A percentile compares a stretch with the other conserved stretches of the same genome.
phyloP scores from a whole-genome alignment of 78 protist genomes.

The Tieghemostelium lacteum region DNA sequence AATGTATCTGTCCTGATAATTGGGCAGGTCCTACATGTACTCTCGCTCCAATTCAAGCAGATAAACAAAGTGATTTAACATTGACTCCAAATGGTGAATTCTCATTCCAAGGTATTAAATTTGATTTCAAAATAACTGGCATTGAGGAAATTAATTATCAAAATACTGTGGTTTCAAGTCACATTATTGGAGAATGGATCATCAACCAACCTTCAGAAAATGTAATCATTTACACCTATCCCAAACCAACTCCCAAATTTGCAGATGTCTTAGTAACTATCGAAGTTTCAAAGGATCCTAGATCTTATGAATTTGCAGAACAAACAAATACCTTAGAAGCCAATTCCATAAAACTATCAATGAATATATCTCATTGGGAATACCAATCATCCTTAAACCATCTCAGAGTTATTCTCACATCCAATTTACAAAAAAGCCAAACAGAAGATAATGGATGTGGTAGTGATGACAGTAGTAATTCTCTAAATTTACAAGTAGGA shows the following conservation, averaged over 20 bases:
- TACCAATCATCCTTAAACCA: constrained; percentile 22
- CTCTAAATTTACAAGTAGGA: background rate
- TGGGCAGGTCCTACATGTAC: constrained; percentile 16
- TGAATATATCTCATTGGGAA: constrained; percentile 13
- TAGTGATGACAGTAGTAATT: too few species aligned
- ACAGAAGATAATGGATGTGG: background rate
- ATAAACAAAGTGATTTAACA: too few species aligned
- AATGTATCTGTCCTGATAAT: constrained; percentile 19
- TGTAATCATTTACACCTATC: background rate
- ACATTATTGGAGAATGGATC: constrained; percentile 4
- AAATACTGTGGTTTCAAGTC: background rate
- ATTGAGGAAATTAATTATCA: constrained; percentile 13
- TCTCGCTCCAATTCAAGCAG: background rate
- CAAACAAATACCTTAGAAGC: background rate
- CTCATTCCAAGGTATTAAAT: background rate
- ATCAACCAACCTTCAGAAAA: too few species aligned
- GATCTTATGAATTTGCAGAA: constrained; percentile 34
- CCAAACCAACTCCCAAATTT: background rate
- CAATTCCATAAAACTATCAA: constrained; percentile 22
- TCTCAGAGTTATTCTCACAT: constrained; percentile 17
- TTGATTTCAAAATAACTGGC: constrained; percentile 4
- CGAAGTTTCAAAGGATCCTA: background rate
- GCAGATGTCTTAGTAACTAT: background rate
- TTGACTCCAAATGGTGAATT: constrained; percentile 5
- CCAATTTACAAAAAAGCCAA: background rate